phyloP scores from a whole-genome alignment of 1,284 basidiomycete species.

The Tremellales sp. region DNA sequence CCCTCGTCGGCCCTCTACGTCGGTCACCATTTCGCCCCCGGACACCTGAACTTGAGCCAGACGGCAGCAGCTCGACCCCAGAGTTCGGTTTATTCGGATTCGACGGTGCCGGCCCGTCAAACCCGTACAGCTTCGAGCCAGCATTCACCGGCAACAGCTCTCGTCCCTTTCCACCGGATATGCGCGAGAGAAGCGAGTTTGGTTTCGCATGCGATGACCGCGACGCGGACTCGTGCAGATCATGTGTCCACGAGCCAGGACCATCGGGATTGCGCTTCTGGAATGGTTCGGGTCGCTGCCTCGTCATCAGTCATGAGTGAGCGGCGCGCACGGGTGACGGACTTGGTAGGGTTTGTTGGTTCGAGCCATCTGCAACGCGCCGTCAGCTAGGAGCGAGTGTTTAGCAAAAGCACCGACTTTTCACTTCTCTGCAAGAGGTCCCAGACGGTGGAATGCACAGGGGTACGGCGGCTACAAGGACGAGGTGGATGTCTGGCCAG shows the following conservation, averaged over 20 bases:
- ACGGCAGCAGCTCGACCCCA: constrained; percentile 31
- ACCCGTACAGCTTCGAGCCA: constrained; percentile 23
- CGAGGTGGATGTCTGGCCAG: too few species aligned
- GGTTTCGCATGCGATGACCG: constrained; percentile 21
- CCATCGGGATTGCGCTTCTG: constrained; percentile 22
- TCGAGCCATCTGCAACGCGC: constrained; percentile 15
- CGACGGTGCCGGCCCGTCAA: constrained; percentile 11
- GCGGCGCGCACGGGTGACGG: constrained; percentile 6
- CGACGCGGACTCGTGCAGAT: constrained; percentile 27
- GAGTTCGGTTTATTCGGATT: constrained; percentile 24
- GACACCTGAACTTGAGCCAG: not conserved
- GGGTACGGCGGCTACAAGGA: too few species aligned
- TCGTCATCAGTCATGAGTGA: not conserved
- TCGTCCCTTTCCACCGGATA: constrained; percentile 29
- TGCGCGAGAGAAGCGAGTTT: constrained; percentile 21
- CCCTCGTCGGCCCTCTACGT: constrained; percentile 3
- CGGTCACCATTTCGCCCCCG: not conserved
- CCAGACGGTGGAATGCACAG: too few species aligned
- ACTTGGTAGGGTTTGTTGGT: constrained; percentile 24
- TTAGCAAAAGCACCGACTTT: too few species aligned
- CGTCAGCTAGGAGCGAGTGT: too few species aligned
- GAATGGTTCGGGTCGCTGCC: constrained; percentile 24
- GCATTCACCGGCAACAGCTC: constrained; percentile 25
- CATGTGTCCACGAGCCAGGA: constrained; percentile 40
- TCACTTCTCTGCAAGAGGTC: too few species aligned